Base-by-base conservation (phyloP, 768 basidiomycete species). In the Cytidiella melzeri region DNA sequence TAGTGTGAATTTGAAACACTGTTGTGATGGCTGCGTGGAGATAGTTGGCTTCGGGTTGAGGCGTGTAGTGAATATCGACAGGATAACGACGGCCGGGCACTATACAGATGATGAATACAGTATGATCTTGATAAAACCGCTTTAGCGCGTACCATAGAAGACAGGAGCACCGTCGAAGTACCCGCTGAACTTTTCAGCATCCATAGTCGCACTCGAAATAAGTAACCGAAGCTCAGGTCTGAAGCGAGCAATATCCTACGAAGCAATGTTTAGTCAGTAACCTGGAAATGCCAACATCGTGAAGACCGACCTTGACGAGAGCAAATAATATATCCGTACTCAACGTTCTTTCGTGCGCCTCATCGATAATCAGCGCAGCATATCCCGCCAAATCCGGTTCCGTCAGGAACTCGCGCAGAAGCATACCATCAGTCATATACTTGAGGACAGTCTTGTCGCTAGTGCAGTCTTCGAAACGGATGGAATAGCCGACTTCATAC, bases 401-500 rank as follows among this genome's bases (percentile, higher is more conserved):
- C 9, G 96, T 98, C 61, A 99, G 70, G 68, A 98, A 98, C 67
- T 98, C 93, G 61, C 96, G 80, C 40, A 98, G 71, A 23, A 99
- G 75, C 96, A 99, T 98, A 27, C 96, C 96, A 62, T 99, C 96
- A 39, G 96, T 99, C 96, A 99, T 96, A 69, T 99, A 99, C 69
- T 99, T 98, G 61, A 99, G 74, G 39, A 94, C 87, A 3, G 96
- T 99, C 73, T 96, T 97, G 74, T 98, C 93, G 72, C 92, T 96
- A 18, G 96, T 99, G 66, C 93, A 96, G 67, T 99, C 96, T 69
- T 99, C 96, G 70, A 99, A 99, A 26, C 96, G 91, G 58, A 99
- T 99, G 27, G 94, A 95, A 67, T 99, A 99, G n/a, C 96, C 96
- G 43, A 99, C 96, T 69, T 98, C 95, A 58, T 94, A 90, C 9